A percentile compares a stretch with the other conserved stretches of the same genome.
Conservation (phyloP, 2,329 filamentous ascomycete genomes). For the Blastomyces parvus region DNA sequence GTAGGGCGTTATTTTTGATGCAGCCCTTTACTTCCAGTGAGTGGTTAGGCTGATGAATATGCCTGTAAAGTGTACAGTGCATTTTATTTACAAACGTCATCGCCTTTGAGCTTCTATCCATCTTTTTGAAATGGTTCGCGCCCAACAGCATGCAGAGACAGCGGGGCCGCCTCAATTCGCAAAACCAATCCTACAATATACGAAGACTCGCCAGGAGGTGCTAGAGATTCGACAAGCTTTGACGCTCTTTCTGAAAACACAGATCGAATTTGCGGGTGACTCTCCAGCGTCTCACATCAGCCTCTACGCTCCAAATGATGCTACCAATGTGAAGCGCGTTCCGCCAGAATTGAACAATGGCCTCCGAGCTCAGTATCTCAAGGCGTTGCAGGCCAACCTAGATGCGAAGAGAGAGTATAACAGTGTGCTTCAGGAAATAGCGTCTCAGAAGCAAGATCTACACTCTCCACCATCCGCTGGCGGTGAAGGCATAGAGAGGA, state of each 20-base stretch:
- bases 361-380: conserved; percentile 37
- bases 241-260: conserved; percentile 31
- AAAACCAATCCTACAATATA: conserved; percentile 31
- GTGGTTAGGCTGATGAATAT: not conserved
- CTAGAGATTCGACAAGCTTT: conserved; percentile 33
- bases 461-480: conserved; percentile 17
- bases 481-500: conserved; percentile 13
- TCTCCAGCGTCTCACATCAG: conserved; percentile 27
- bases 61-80: not conserved
- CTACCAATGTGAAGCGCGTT: conserved; percentile 26
- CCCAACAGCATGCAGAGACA: not conserved
- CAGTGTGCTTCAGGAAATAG: conserved; percentile 26
- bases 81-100: not conserved
- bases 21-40: not conserved
- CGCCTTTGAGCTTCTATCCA: not conserved
- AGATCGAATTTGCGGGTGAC: conserved; percentile 26
- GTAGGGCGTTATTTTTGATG: not conserved
- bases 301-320: conserved; percentile 27
- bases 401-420: conserved; percentile 33
- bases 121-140: not conserved
- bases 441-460: conserved; percentile 23
- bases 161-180: conserved; percentile 18
- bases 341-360: conserved; percentile 33
- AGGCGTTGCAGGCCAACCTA: conserved; percentile 36
- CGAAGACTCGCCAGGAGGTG: conserved; percentile 31